Conservation (phyloP, 441 rosid genomes). For the Codiaeum variegatum region DNA sequence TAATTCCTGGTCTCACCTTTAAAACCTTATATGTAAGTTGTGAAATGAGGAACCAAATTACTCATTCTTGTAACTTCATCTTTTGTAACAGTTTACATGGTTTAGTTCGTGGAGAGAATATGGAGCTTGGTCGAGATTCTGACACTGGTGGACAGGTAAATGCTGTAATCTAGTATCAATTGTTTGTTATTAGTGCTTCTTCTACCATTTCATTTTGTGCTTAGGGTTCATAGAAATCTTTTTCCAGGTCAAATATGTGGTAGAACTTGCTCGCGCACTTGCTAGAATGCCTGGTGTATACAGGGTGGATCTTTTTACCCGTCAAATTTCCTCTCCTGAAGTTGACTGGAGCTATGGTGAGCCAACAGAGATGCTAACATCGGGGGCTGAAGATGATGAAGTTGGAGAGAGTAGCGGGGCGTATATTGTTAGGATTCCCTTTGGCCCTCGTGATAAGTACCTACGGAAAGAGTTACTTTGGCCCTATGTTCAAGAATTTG, state of each 20-base stretch:
- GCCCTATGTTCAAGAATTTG: slow-evolving; percentile 93
- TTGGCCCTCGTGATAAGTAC: slow-evolving; percentile 85
- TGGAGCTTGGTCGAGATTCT: slow-evolving; percentile 99
- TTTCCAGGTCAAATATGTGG: slow-evolving; percentile 87
- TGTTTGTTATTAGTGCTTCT: background rate
- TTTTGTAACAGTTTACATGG: slow-evolving; percentile 72
- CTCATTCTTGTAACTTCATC: slow-evolving; percentile 10
- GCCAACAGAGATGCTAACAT: slow-evolving; percentile 87
- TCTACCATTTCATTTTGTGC: slow-evolving; percentile 14
- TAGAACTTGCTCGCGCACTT: slow-evolving; percentile 91
- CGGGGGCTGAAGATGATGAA: slow-evolving; percentile 59
- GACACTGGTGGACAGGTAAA: slow-evolving; percentile 97
- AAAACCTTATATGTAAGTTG: background rate
- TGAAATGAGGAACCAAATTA: background rate
- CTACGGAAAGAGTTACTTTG: slow-evolving; percentile 80
- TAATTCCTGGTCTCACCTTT: background rate
- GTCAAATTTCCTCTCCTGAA: slow-evolving; percentile 79
- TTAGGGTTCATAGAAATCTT: slow-evolving; percentile 7
- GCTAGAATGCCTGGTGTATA: slow-evolving; percentile 97
- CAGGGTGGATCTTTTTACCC: slow-evolving; percentile 90
- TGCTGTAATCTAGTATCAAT: background rate
- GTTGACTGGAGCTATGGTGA: slow-evolving; percentile 98
- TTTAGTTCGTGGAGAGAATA: slow-evolving; percentile 88
- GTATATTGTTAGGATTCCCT: slow-evolving; percentile 86
- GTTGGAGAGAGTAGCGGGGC: slow-evolving; percentile 97